These are phyloP conservation scores for Neurospora sp. DNA, from an alignment of 495 filamentous ascomycete genomes.

Conservation along the genomic window DNA sequence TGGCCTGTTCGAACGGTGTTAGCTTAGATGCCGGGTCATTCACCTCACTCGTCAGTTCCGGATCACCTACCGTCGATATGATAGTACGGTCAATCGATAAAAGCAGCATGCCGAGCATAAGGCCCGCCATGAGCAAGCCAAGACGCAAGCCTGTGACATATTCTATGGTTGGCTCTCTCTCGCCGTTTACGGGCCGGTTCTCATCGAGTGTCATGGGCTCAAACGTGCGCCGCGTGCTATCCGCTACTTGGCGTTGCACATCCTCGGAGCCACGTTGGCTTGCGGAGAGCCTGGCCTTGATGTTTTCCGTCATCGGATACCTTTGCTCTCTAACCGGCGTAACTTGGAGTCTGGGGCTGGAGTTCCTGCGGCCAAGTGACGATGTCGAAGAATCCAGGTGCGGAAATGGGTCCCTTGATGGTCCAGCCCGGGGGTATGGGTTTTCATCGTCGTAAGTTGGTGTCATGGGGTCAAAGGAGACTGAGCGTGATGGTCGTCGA, in stretches of 20 bases:
- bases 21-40: slow-evolving; percentile 2
- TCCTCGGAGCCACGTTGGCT: slow-evolving; percentile 1
- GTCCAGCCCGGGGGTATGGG: not conserved
- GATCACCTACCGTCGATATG: slow-evolving; percentile 28
- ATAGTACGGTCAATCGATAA: slow-evolving; percentile 34
- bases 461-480: not conserved
- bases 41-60: not conserved
- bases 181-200: not conserved
- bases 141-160: slow-evolving; percentile 23
- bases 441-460: not conserved
- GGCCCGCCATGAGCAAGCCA: slow-evolving; percentile 20
- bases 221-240: not conserved
- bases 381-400: not conserved
- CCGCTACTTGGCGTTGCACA: not conserved
- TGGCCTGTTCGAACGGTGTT: slow-evolving; percentile 8
- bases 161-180: not conserved
- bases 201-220: not conserved
- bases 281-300: slow-evolving; percentile 5
- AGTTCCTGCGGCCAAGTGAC: slow-evolving; percentile 1
- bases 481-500: not conserved
- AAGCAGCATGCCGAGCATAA: slow-evolving; percentile 30
- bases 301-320: slow-evolving; percentile 19
- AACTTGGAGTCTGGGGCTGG: slow-evolving; percentile 8
- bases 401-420: not conserved
- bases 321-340: slow-evolving; percentile 23